phyloP scores from a whole-genome alignment of 1,284 basidiomycete species.

The Meira miltonrushii region DNA sequence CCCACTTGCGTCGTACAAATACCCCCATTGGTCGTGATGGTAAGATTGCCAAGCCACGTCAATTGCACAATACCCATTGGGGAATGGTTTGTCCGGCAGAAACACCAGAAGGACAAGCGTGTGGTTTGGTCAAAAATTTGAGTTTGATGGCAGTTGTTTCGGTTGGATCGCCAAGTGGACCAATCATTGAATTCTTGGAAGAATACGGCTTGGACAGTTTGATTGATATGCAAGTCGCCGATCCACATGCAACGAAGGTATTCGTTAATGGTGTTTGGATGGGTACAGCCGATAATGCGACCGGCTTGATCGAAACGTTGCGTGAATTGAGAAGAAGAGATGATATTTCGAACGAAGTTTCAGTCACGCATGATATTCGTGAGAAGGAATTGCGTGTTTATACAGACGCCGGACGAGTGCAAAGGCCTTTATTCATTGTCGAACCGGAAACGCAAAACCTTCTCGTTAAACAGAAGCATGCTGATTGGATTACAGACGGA shows the following conservation, averaged over 20 bases:
- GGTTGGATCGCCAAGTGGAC: conserved; percentile 89
- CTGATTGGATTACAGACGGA: conserved; percentile 65
- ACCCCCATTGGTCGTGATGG: conserved; percentile 96
- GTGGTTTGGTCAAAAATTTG: conserved; percentile 97
- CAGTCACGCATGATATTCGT: conserved; percentile 92
- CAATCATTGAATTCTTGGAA: conserved; percentile 96
- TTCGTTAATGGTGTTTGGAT: conserved; percentile 99
- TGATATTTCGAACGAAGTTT: conserved; percentile 92
- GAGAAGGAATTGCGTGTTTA: conserved; percentile 90
- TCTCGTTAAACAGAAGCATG: conserved; percentile 77
- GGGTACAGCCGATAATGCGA: conserved; percentile 95
- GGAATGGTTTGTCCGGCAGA: conserved; percentile 96
- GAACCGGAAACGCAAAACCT: conserved; percentile 68
- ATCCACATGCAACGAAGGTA: conserved; percentile 69
- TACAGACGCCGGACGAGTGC: conserved; percentile 93
- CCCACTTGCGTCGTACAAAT: conserved; percentile 95
- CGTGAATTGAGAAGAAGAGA: conserved; percentile 87
- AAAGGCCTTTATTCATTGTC: conserved; percentile 93
- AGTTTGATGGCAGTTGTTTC: conserved; percentile 97
- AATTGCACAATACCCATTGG: conserved; percentile 99
- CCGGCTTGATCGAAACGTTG: conserved; percentile 84
- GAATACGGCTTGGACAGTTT: conserved; percentile 68
- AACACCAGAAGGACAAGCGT: conserved; percentile 98
- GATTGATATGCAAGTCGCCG: conserved; percentile 45
- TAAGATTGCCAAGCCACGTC: conserved; percentile 98